Evolutionary conservation across 352 stramenopile species (phyloP).

Genomic region (Lagenidium giganteum): DNA sequence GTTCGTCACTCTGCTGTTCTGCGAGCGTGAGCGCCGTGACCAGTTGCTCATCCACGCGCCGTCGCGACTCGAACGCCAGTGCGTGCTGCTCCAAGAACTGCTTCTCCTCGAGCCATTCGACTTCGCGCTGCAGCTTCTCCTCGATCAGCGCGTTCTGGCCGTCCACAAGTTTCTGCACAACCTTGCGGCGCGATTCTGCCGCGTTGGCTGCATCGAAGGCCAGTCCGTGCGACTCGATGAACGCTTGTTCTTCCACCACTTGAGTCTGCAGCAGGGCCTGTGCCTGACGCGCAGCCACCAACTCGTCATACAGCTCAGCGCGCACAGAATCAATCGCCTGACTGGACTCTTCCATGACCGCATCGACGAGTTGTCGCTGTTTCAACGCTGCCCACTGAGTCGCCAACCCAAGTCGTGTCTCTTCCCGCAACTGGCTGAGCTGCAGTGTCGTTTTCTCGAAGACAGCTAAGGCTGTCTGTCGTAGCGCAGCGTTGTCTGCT

Average conservation of each 20-base stretch:
- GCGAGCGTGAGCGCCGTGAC: constrained; percentile 17
- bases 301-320: constrained; percentile 6
- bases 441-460: no score
- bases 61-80: constrained; percentile 11
- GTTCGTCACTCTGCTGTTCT: constrained; percentile 8
- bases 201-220: constrained; percentile 7
- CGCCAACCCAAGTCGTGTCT: no score
- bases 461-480: no score
- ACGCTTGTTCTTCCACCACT: constrained; percentile 5
- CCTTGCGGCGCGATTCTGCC: constrained; percentile 18
- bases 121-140: constrained; percentile 50
- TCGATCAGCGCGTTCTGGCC: constrained; percentile 45
- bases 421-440: no score
- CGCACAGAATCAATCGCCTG: constrained; percentile 3
- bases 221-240: constrained; percentile 6
- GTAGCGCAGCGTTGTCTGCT: no score
- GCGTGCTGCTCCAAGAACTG: constrained; percentile 25
- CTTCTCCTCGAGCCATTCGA: constrained; percentile 24
- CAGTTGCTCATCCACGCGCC: constrained; percentile 19
- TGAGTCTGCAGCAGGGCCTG: not conserved
- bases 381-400: no score
- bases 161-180: constrained; percentile 41
- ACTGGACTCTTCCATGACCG: no score
- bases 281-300: not conserved
- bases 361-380: no score